phyloP scores from a whole-genome alignment of 257 asterid species.

The Agastache rugosa region DNA sequence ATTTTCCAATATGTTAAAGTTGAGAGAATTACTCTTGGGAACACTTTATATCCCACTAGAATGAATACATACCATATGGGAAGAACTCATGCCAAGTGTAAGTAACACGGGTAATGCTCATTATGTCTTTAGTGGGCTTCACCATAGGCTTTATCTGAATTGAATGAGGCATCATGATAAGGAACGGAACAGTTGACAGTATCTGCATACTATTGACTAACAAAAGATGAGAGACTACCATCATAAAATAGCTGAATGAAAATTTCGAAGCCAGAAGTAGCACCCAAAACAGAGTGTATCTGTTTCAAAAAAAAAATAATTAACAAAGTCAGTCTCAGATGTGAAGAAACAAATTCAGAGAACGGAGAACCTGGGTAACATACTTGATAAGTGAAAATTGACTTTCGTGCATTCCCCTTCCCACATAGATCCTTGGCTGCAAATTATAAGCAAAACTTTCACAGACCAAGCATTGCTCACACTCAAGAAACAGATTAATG shows the following conservation, averaged over 20 bases:
- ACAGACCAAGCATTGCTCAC: constrained; percentile 25
- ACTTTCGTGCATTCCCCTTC: constrained; percentile 99
- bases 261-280: constrained; percentile 80
- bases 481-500: constrained; percentile 36
- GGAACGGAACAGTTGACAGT: constrained; percentile 23
- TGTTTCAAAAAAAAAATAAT: constrained; percentile 37
- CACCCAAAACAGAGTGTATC: constrained; percentile 94
- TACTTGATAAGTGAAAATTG: constrained; percentile 91
- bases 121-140: constrained; percentile 78
- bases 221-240: constrained; percentile 60
- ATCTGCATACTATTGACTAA: constrained; percentile 25
- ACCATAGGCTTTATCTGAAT: constrained; percentile 90
- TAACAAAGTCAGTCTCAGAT: constrained; percentile 30
- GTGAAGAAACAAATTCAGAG: constrained; percentile 26
- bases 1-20: constrained; percentile 31
- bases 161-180: constrained; percentile 34
- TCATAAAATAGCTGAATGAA: constrained; percentile 76
- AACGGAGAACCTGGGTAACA: constrained; percentile 38
- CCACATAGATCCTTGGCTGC: constrained; percentile 95
- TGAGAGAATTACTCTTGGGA: constrained; percentile 31
- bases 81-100: constrained; percentile 97
- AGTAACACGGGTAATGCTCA: constrained; percentile 68
- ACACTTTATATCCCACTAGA: constrained; percentile 12
- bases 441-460: constrained; percentile 36
- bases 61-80: constrained; percentile 66